Percentiles rank a stretch among this genome's conserved stretches.
Evolutionary conservation across 257 asterid genomes (phyloP).

Genomic region (Echium plantagineum): DNA sequence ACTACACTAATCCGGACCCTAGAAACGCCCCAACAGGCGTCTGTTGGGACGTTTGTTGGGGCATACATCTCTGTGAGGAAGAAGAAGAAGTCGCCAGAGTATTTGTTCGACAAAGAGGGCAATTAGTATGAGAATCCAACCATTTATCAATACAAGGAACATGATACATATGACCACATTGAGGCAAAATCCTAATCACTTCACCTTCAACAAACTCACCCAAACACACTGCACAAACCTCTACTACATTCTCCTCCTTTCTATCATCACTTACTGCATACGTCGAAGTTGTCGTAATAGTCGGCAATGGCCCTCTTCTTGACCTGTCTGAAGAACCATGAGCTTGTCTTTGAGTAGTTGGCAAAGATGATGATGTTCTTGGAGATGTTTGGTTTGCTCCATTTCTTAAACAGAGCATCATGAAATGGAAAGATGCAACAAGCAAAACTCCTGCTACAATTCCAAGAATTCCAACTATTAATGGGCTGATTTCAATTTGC

Average conservation of each 20-base stretch:
- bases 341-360: background rate
- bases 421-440: constrained; percentile 37
- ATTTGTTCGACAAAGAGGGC: background rate
- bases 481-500: constrained; percentile 23
- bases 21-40: too few relatives aligned
- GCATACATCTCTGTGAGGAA: too few relatives aligned
- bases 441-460: constrained; percentile 39
- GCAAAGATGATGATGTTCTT: background rate
- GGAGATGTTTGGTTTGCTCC: background rate
- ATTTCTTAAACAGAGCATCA: constrained; percentile 7
- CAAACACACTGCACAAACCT: constrained; percentile 32
- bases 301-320: constrained; percentile 1
- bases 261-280: background rate
- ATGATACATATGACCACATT: constrained; percentile 22
- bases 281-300: constrained; percentile 3
- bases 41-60: too few relatives aligned
- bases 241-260: constrained; percentile 16
- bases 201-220: constrained; percentile 20
- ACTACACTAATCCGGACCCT: too few relatives aligned
- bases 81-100: background rate
- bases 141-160: constrained; percentile 31
- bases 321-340: background rate
- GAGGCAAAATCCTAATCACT: constrained; percentile 18
- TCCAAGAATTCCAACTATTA: constrained; percentile 42
- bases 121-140: constrained; percentile 7